Conservation (phyloP, 2,329 filamentous ascomycete genomes). For the Cladosporium sp. region DNA sequence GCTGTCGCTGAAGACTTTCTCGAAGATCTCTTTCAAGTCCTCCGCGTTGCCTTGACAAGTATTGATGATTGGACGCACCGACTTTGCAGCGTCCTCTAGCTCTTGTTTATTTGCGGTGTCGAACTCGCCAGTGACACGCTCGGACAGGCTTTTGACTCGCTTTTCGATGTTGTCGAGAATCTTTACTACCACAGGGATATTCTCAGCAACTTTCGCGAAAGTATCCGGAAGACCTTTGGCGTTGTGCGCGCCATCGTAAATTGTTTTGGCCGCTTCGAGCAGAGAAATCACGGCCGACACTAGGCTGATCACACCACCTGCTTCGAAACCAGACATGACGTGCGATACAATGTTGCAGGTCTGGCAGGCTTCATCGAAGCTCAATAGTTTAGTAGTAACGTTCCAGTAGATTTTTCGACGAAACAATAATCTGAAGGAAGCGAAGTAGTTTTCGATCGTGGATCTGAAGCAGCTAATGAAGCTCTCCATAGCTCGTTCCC, state of each 20-base stretch:
- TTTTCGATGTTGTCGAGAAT: neutral
- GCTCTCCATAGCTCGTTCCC: too few relatives aligned
- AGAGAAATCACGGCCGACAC: too few relatives aligned
- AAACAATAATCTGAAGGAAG: too few relatives aligned
- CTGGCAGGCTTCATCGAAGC: too few relatives aligned
- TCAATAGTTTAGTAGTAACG: too few relatives aligned
- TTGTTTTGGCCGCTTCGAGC: neutral
- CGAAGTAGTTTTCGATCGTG: too few relatives aligned
- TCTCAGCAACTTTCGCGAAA: neutral
- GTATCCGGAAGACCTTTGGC: neutral
- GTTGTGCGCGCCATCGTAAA: neutral
- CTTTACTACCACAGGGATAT: neutral
- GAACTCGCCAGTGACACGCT: neutral
- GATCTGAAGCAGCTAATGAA: too few relatives aligned
- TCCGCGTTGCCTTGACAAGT: neutral
- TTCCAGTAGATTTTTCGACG: too few relatives aligned
- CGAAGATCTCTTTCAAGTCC: neutral
- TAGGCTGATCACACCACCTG: too few relatives aligned
- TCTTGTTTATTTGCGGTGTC: neutral
- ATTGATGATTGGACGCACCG: neutral
- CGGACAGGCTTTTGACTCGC: neutral
- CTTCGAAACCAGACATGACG: too few relatives aligned
- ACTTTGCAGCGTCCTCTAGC: neutral
- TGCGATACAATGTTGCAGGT: too few relatives aligned
- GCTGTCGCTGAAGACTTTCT: neutral